A percentile compares a stretch with the other conserved stretches of the same genome.
Conservation (phyloP, 1,139 yeast species). For the Pichiaceae sp. region DNA sequence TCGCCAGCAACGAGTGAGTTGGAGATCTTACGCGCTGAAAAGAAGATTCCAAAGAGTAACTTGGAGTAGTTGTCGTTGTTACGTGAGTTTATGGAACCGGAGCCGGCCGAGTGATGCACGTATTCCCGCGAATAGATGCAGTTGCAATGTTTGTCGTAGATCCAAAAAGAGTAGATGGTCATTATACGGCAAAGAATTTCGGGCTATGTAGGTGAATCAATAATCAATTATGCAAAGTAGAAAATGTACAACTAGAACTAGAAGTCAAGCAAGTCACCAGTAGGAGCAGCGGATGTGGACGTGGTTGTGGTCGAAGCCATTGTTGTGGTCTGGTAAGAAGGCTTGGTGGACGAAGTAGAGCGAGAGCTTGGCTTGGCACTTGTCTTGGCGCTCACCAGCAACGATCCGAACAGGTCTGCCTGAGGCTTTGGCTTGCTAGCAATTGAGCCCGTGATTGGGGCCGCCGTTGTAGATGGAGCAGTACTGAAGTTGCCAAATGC, state of each 20-base stretch:
- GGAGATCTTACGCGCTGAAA: conserved; percentile 70
- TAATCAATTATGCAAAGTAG: not conserved
- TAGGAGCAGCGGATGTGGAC: not conserved
- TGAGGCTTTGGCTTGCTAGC: conserved; percentile 21
- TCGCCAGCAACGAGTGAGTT: conserved; percentile 19
- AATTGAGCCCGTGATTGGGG: not conserved
- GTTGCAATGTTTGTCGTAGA: conserved; percentile 79
- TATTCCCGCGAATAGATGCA: conserved; percentile 68
- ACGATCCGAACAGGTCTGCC: conserved; percentile 27
- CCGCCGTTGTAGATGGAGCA: conserved; percentile 27
- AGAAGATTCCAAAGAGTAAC: conserved; percentile 79
- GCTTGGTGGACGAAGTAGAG: not conserved
- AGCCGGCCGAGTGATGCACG: conserved; percentile 13
- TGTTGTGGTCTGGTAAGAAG: not conserved
- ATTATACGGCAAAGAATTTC: conserved; percentile 17
- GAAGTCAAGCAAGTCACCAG: not conserved
- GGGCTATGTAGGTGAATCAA: not conserved
- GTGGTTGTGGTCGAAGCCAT: not conserved
- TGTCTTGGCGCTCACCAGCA: conserved; percentile 12
- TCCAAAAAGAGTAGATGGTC: conserved; percentile 75
- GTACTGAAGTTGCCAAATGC: not conserved
- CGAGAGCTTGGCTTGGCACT: not conserved
- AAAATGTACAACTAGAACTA: not conserved
- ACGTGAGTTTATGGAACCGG: conserved; percentile 36
- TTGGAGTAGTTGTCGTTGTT: conserved; percentile 64